Evolutionary conservation across 2,329 filamentous ascomycete genomes (phyloP).

Genomic region (Cladobotryum protrusum): DNA sequence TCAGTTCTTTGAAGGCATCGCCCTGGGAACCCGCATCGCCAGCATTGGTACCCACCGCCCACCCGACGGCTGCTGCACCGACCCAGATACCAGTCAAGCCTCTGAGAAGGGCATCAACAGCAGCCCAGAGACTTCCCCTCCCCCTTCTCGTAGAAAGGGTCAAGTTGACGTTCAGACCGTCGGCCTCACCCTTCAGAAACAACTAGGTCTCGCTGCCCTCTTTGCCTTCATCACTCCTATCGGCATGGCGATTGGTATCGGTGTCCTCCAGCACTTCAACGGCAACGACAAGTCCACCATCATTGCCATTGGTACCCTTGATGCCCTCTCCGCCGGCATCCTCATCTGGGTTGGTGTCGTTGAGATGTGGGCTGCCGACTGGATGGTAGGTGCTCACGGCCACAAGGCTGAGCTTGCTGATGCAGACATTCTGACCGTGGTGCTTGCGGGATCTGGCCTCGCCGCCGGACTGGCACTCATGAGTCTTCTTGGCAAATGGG

Average conservation of each 20-base stretch:
- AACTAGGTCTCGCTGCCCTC: constrained; percentile 54
- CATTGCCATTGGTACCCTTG: constrained; percentile 65
- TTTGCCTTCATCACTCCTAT: constrained; percentile 42
- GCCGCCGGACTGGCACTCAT: constrained; percentile 60
- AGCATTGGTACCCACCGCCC: constrained; percentile 37
- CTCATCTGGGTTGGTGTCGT: constrained; percentile 74
- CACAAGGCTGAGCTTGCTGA: constrained; percentile 44
- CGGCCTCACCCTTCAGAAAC: constrained; percentile 37
- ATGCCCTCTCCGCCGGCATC: constrained; percentile 69
- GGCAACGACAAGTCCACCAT: constrained; percentile 64
- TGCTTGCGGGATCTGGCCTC: constrained; percentile 46
- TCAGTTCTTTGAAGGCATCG: constrained; percentile 72
- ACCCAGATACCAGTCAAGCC: neutral
- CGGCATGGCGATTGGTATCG: neutral
- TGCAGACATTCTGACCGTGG: constrained; percentile 42
- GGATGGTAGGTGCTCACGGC: constrained; percentile 47
- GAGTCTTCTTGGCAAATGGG: constrained; percentile 72
- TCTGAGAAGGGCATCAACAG: too few species aligned
- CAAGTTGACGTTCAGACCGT: neutral
- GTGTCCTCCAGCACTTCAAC: constrained; percentile 64
- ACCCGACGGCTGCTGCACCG: constrained; percentile 7
- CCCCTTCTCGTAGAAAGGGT: neutral
- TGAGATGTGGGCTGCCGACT: constrained; percentile 74
- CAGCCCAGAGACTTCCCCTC: neutral
- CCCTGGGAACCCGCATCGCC: constrained; percentile 65